A percentile compares a stretch with the other conserved stretches of the same genome.
Evolutionary conservation across 2,329 filamentous ascomycete genomes (phyloP).

Genomic region (Endoconidiophora polonica): DNA sequence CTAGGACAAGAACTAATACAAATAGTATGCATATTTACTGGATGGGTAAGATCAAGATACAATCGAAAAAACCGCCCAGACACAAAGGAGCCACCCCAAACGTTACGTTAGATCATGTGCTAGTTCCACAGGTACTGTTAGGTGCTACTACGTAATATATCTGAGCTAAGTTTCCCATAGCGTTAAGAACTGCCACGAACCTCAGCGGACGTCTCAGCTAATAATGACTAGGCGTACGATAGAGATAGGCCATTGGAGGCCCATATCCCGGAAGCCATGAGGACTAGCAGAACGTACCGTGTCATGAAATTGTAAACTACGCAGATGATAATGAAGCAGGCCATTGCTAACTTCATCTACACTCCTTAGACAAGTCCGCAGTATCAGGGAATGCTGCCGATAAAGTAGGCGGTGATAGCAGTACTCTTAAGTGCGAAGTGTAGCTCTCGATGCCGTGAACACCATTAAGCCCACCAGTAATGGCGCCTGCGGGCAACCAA

Average conservation of each 20-base stretch:
- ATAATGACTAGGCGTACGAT: slow-evolving; percentile 34
- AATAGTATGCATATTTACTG: too few species aligned
- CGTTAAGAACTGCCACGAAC: slow-evolving; percentile 37
- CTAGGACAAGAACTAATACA: too few species aligned
- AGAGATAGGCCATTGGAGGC: slow-evolving; percentile 34
- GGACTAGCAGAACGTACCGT: slow-evolving; percentile 34
- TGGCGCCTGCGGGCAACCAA: background rate
- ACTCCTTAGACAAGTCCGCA: slow-evolving; percentile 24
- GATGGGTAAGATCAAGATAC: too few species aligned
- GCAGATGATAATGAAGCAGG: background rate
- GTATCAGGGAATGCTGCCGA: slow-evolving; percentile 27
- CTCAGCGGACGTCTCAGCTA: slow-evolving; percentile 32
- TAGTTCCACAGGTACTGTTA: slow-evolving; percentile 34
- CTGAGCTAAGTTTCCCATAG: slow-evolving; percentile 36
- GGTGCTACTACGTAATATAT: slow-evolving; percentile 30
- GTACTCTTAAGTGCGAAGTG: slow-evolving; percentile 33
- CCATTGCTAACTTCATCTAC: background rate
- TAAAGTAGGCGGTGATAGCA: slow-evolving; percentile 28
- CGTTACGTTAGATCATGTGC: too few species aligned
- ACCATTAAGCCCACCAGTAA: background rate
- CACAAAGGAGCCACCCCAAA: too few species aligned
- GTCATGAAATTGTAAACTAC: slow-evolving; percentile 35
- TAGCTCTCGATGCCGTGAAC: slow-evolving; percentile 13
- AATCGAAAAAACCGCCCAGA: too few species aligned
- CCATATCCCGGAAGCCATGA: slow-evolving; percentile 40